Percentiles rank a stretch among this genome's conserved stretches.
Conservation (phyloP, 495 filamentous ascomycete genomes). For the Xylaria longipes region DNA sequence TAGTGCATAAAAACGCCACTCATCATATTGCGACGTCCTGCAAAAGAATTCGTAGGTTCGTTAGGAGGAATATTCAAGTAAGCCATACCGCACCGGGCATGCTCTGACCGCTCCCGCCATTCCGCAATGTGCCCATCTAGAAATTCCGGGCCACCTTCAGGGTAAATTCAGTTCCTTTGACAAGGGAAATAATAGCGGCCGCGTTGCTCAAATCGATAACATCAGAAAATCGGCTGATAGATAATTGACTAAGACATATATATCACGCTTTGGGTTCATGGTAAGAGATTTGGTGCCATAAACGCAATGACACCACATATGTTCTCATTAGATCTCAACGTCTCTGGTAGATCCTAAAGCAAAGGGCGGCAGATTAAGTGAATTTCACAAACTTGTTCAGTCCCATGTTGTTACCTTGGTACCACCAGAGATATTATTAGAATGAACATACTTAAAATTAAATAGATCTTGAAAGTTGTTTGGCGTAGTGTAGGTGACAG, state of each 20-base stretch:
- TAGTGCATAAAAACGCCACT: neutral
- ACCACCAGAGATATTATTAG: neutral
- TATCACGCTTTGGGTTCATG: neutral
- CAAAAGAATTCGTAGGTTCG: neutral
- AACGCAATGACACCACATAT: neutral
- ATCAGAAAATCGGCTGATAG: neutral
- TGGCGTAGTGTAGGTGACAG: neutral
- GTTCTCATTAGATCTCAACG: neutral
- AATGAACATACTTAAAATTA: neutral
- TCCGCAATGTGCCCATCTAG: neutral
- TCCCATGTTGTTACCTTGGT: neutral
- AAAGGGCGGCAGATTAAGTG: neutral
- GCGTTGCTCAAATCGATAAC: neutral
- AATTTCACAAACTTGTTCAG: neutral
- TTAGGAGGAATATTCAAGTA: neutral
- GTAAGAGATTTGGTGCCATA: neutral
- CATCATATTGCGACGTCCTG: neutral
- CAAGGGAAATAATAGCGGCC: neutral
- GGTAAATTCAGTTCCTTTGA: neutral
- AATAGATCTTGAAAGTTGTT: neutral
- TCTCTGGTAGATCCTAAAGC: neutral
- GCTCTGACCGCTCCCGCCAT: neutral
- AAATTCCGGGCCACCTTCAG: neutral
- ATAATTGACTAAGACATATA: neutral
- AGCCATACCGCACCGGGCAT: neutral